Conservation (phyloP, 495 filamentous ascomycete species). For the Aspergillus panamensis region DNA sequence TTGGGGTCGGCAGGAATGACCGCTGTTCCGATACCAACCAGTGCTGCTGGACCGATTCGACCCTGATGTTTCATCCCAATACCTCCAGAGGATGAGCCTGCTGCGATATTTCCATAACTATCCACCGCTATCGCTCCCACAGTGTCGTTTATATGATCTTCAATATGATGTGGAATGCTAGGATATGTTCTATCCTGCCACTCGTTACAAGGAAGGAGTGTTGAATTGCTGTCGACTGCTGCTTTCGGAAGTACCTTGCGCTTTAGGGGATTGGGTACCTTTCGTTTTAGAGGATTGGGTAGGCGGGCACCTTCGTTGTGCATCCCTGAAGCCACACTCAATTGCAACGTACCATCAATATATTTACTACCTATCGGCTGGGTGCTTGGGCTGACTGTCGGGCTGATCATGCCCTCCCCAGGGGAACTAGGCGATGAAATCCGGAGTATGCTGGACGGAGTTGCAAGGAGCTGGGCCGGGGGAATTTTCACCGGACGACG, state of each 20-base stretch:
- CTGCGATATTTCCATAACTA: slow-evolving; percentile 78
- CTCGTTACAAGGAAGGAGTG: background rate
- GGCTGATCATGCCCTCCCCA: background rate
- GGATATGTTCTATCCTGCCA: too few relatives aligned
- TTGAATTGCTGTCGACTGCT: slow-evolving; percentile 4
- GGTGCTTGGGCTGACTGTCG: background rate
- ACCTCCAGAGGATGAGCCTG: slow-evolving; percentile 96
- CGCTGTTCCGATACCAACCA: slow-evolving; percentile 85
- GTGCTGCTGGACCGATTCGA: slow-evolving; percentile 83
- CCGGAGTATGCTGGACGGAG: slow-evolving; percentile 10
- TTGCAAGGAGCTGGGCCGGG: slow-evolving; percentile 17
- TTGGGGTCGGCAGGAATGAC: slow-evolving; percentile 69
- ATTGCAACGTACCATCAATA: slow-evolving; percentile 10
- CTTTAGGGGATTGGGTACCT: background rate
- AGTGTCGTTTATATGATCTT: slow-evolving; percentile 75
- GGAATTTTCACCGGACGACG: slow-evolving; percentile 19
- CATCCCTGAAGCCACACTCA: background rate
- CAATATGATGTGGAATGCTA: background rate
- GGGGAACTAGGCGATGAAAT: slow-evolving; percentile 10
- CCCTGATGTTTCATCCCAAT: slow-evolving; percentile 97
- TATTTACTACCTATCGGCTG: background rate
- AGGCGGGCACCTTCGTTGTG: background rate
- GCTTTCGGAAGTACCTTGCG: too few relatives aligned
- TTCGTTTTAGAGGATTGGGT: background rate
- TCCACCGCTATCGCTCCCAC: slow-evolving; percentile 95